Evolutionary conservation across 371 early-diverging fungal genomes (phyloP).

Genomic region (Dipsacomyces acuminosporus): DNA sequence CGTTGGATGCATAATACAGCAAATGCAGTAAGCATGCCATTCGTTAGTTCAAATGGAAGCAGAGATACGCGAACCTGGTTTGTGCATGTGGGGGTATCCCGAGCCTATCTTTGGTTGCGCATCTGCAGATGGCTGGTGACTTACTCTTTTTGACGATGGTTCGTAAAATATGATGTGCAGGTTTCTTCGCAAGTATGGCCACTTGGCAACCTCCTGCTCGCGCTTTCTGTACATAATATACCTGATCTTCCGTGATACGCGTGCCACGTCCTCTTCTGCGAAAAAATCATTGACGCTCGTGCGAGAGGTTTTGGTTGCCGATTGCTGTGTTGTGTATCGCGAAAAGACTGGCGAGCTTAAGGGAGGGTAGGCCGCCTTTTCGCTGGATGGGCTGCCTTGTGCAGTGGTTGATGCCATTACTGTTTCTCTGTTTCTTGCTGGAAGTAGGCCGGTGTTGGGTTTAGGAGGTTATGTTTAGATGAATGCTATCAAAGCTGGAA

Average conservation of each 20-base stretch:
- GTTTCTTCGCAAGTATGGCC: conserved; percentile 18
- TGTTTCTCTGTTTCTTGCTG: too few relatives aligned
- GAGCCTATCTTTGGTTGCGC: too few relatives aligned
- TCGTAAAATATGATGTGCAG: conserved; percentile 37
- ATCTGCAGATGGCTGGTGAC: too few relatives aligned
- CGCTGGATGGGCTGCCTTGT: background rate
- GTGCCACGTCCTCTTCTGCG: conserved; percentile 18
- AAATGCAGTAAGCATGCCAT: too few relatives aligned
- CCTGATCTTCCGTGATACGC: conserved; percentile 30
- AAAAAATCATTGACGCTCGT: conserved; percentile 28
- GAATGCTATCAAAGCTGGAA: too few relatives aligned
- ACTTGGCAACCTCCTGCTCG: conserved; percentile 19
- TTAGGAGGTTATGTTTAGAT: too few relatives aligned
- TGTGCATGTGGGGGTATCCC: too few relatives aligned
- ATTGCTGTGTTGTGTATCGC: background rate
- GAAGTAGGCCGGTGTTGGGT: too few relatives aligned
- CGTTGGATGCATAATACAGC: background rate
- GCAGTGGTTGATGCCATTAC: too few relatives aligned
- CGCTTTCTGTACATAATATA: conserved; percentile 22
- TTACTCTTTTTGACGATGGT: conserved; percentile 37
- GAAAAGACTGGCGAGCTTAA: too few relatives aligned
- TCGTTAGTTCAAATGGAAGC: too few relatives aligned
- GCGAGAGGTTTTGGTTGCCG: background rate
- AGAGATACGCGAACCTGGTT: too few relatives aligned
- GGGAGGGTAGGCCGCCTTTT: background rate